phyloP scores from a whole-genome alignment of 805 yeast species.

The Ogataea nitratoaversa region DNA sequence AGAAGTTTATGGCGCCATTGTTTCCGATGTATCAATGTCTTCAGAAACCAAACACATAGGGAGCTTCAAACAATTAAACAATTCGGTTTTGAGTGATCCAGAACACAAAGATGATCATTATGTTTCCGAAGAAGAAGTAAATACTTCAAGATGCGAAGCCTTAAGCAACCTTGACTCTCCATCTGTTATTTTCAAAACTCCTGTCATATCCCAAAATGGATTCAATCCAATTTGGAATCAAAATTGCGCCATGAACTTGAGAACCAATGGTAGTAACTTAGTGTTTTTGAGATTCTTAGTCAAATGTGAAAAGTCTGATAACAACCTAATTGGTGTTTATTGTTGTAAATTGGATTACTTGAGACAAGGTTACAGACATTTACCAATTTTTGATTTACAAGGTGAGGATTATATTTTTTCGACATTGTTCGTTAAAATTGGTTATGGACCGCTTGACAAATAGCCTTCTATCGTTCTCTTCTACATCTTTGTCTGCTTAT shows the following conservation, averaged over 20 bases:
- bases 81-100: constrained; percentile 5
- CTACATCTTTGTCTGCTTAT: too few relatives aligned
- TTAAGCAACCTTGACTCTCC: constrained; percentile 9
- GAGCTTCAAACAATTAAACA: too few relatives aligned
- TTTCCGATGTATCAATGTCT: constrained; percentile 11
- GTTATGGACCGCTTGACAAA: constrained; percentile 10
- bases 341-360: constrained; percentile 60
- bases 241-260: constrained; percentile 38
- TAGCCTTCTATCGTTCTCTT: too few relatives aligned
- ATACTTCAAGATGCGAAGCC: neutral
- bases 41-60: constrained; percentile 7
- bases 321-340: constrained; percentile 47
- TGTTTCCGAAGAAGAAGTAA: neutral
- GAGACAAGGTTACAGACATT: constrained; percentile 76
- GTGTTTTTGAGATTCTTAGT: constrained; percentile 55
- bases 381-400: constrained; percentile 67
- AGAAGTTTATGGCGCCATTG: constrained; percentile 49
- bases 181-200: constrained; percentile 28
- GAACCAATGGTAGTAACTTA: constrained; percentile 38
- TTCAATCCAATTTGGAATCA: constrained; percentile 84
- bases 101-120: neutral
- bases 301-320: constrained; percentile 27
- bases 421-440: constrained; percentile 40
- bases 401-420: constrained; percentile 71
- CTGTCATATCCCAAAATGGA: constrained; percentile 59